Evolutionary conservation across 2,329 filamentous ascomycete species (phyloP).

Genomic region (Trichophyton mentagrophytes): DNA sequence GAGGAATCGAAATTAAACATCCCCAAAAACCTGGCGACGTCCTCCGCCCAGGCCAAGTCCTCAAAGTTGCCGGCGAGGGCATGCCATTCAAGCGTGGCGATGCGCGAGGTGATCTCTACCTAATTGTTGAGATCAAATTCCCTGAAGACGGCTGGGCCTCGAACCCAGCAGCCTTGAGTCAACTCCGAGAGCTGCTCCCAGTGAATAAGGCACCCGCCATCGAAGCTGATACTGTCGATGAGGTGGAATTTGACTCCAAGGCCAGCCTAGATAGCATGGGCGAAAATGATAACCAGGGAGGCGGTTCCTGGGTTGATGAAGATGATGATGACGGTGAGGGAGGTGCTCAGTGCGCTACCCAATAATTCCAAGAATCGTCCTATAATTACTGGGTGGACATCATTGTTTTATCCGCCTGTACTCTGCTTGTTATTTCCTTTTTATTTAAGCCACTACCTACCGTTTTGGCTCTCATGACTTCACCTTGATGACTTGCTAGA

Average conservation of each 20-base stretch:
- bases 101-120: constrained; percentile 69
- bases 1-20: constrained; percentile 71
- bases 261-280: constrained; percentile 63
- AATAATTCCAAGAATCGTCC: constrained; percentile 22
- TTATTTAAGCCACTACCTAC: neutral
- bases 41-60: constrained; percentile 66
- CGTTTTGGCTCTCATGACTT: constrained; percentile 3
- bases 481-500: constrained; percentile 4
- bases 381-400: neutral
- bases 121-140: constrained; percentile 76
- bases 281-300: constrained; percentile 31
- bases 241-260: constrained; percentile 75
- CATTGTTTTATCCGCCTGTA: neutral
- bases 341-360: constrained; percentile 36
- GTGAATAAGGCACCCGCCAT: constrained; percentile 46
- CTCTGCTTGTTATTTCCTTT: neutral
- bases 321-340: constrained; percentile 30
- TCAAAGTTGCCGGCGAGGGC: constrained; percentile 79
- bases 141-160: constrained; percentile 74
- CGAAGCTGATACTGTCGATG: constrained; percentile 63
- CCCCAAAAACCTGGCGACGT: constrained; percentile 66
- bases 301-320: constrained; percentile 38
- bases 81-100: constrained; percentile 91
- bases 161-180: constrained; percentile 56
- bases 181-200: constrained; percentile 64